Percentiles rank a stretch among this genome's conserved stretches.
Evolutionary conservation across 2,329 filamentous ascomycete species (phyloP).

Genomic region (Metarhizium robertsii): DNA sequence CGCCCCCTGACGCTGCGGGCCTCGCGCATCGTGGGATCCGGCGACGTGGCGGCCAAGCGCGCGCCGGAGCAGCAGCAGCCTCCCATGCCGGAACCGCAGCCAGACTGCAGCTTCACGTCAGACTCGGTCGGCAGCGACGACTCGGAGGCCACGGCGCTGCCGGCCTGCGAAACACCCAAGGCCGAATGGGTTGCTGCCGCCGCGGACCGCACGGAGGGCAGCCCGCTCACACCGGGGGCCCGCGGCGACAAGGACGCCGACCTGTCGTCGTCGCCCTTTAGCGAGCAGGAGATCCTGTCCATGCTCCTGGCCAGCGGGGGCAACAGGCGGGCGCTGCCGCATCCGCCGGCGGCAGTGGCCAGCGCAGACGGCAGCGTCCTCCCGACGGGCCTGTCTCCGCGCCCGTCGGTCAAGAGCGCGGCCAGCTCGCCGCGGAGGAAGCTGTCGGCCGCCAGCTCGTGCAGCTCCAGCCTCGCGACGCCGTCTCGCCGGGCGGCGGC

Average conservation of each 20-base stretch:
- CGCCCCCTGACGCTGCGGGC: constrained; percentile 5
- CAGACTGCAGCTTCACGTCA: constrained; percentile 16
- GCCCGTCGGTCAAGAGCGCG: constrained; percentile 10
- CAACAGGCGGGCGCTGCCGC: constrained; percentile 18
- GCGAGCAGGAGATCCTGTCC: constrained; percentile 23
- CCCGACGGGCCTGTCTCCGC: constrained; percentile 20
- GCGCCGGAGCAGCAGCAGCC: not conserved
- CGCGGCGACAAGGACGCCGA: constrained; percentile 4
- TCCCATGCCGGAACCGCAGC: constrained; percentile 2
- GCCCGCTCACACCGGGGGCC: constrained; percentile 3
- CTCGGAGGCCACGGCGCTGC: constrained; percentile 10
- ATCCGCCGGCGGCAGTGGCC: constrained; percentile 19
- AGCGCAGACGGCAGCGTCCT: constrained; percentile 18
- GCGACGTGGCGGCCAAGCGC: constrained; percentile 11
- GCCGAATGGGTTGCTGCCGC: constrained; percentile 3
- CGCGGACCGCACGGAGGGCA: constrained; percentile 2
- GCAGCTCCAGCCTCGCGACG: too few species aligned
- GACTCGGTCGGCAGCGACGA: constrained; percentile 16
- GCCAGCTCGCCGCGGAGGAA: constrained; percentile 11
- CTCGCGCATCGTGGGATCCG: constrained; percentile 5
- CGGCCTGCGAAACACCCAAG: constrained; percentile 8
- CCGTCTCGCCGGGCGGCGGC: constrained; percentile 1
- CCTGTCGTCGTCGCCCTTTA: constrained; percentile 21
- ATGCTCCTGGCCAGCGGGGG: constrained; percentile 17
- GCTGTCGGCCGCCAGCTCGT: constrained; percentile 7